Base-by-base conservation (phyloP, 805 yeast genomes). In the Candida schatavii region DNA sequence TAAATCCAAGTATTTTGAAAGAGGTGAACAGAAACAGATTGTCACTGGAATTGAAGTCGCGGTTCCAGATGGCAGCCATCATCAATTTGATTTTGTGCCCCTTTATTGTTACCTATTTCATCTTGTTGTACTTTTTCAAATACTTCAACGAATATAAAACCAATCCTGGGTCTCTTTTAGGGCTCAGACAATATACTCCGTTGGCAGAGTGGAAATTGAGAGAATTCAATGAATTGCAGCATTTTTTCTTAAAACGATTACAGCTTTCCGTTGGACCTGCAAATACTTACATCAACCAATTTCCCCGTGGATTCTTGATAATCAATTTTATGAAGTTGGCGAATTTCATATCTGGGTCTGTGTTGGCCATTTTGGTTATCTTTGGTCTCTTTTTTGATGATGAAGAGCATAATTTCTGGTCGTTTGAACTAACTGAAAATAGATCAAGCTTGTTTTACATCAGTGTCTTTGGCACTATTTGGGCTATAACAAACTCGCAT, bases 191-290 rank as follows among this genome's bases (percentile, higher is more conserved):
- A 52, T 93, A 88, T 57, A 88, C 98, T 0, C 97, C 97, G 0
- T 79, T 78, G 62, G 97, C 98, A 0, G 90, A 86, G 54, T 93
- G 98, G 98, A 88, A 84, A 57, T 76, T 93, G 54, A 71, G 99
- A 43, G 99, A 93, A 55, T 88, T 85, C 57, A 93, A 93, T 61
- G 99, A 93, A 57, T 71, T 93, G 6, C 88, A 88, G 34, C 99
- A 93, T 61, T 73, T 91, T 21, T 93, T 93, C 63, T 80, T 81
- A 43, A 81, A 83, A 51, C 71, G 99, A 38, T 64, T 93, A 31
- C 86, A 81, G 36, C 64, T 87, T 46, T 87, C 97, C 39, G 76
- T 80, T 23, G 85, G 79, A 13, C 81, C 89, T 4, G 96, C 98
- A 0, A 77, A 85, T 33, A 77, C 81, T 15, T 93, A 93, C 57